Evolutionary conservation across 768 basidiomycete genomes (phyloP), one percentile per base, ranked within the genome.

Genomic region (Ramaria rubella): DNA sequence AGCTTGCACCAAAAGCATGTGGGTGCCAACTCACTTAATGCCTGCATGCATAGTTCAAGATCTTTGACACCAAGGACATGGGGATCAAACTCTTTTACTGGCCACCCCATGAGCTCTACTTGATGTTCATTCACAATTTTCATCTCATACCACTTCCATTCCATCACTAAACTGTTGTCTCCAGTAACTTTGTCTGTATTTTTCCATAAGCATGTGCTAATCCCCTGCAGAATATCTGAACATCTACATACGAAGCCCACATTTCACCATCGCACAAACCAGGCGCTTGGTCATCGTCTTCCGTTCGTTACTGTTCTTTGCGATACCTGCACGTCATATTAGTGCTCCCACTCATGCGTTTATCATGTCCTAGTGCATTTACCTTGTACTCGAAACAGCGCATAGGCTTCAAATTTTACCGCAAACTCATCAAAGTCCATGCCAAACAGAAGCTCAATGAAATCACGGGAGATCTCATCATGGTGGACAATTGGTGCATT

Each of bases 351-450:
- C n/a, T 11, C 17, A 24, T 8, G 9, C 9, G 8, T 8, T 45
- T 9, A 45, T 45, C 19, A 21, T 8, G 8, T 45, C 17, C n/a
- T n/a, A n/a, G n/a, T n/a, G n/a, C n/a, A n/a, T 45, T 9, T 45
- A 45, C 48, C 48, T 49, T 49, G 12, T 11, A 49, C 27, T 9
- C 29, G 21, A 12, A 49, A 24, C 21, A 49, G 19, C 19, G 26
- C 48, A 19, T 17, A 49, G 12, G 48, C 48, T 26, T 49, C 48
- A 9, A 49, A 24, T 31, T 49, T 49, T 26, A 49, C 8, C 19
- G 48, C 48, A 30, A 49, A 49, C 7, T 49, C 48, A 49, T 49
- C 44, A 46, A 46, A 46, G 23, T 46, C 44, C 23, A 46, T 12
- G 9, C 44, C 44, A 46, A n/a, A n/a, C 12, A 49, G 24, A 49